Base-by-base conservation (phyloP, 495 filamentous ascomycete species). In the Trichoderma virens region DNA sequence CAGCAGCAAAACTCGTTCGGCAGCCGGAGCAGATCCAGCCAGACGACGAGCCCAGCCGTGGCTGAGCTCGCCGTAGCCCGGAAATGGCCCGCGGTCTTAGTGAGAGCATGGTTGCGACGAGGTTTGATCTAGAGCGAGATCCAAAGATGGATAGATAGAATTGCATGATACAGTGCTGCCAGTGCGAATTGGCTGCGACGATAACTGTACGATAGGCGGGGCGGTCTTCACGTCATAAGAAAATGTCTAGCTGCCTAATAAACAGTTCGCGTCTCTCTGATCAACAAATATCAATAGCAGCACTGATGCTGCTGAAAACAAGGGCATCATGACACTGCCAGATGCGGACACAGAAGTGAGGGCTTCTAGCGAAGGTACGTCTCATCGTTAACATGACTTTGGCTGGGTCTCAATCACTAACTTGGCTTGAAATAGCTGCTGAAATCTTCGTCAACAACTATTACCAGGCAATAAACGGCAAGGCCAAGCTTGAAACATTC, bases 391-490 rank as follows among this genome's bases (percentile, higher is more conserved):
- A n/a, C 47, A 11, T 31, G 27, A 34, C 30, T 27, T 34, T 59
- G 38, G 28, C 31, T 31, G 51, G 38, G 23, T 25, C 25, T n/a
- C 60, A 14, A 28, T 23, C 34, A 32, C 47, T 38, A 39, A 65
- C 63, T 8, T 35, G 23, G 31, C 16, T 7, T 41, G 3, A 31
- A 7, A 41, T 66, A 78, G 78, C 77, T 18, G 76, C 76, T 62
- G 68, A 75, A 59, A 65, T 27, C 34, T 81, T 81, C 66, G 67
- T 77, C 62, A 70, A 73, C 54, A 70, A 70, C 70, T 81, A 72
- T 76, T 81, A 81, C 70, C 61, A 68, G 30, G 56, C 71, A 16
- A 51, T 78, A 18, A 76, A 72, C 69, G 67, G 72, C 3, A 67
- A 64, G 54, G 75, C 73, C 32, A 64, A 73, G 18, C 65, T 80